These are phyloP conservation scores for Shiraia sp. DNA, from an alignment of 2,329 filamentous ascomycete species.

Conservation along the genomic window DNA sequence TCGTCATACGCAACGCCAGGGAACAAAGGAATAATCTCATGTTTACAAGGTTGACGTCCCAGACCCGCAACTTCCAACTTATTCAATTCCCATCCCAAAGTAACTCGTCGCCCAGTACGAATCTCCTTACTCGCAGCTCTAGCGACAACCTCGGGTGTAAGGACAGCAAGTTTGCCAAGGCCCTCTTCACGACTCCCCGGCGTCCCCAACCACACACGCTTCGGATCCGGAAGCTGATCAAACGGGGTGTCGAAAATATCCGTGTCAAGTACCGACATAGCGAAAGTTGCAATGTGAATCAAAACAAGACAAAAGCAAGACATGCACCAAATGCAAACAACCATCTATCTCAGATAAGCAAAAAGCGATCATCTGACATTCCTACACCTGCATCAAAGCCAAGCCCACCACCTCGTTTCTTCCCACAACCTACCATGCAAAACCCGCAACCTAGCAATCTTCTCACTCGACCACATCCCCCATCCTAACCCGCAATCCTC, in stretches of 20 bases:
- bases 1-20: slow-evolving; percentile 44
- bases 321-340: no score
- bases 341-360: no score
- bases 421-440: no score
- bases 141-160: slow-evolving; percentile 57
- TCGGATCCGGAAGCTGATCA: slow-evolving; percentile 54
- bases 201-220: slow-evolving; percentile 53
- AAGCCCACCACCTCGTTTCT: no score
- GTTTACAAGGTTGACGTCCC: slow-evolving; percentile 53
- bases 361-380: no score
- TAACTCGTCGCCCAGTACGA: slow-evolving; percentile 53
- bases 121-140: slow-evolving; percentile 54
- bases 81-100: slow-evolving; percentile 57
- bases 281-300: not conserved
- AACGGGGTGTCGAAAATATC: slow-evolving; percentile 34
- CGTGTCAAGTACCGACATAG: slow-evolving; percentile 6
- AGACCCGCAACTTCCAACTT: slow-evolving; percentile 59
- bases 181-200: slow-evolving; percentile 56
- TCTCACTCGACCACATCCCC: no score
- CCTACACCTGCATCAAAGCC: no score
- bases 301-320: no score
- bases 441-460: no score
- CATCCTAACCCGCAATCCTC: no score
- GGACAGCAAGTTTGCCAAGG: slow-evolving; percentile 54
- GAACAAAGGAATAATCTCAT: slow-evolving; percentile 54